These are phyloP conservation scores for Populus euphratica DNA, from an alignment of 345 rosid species.

Conservation along the genomic window DNA sequence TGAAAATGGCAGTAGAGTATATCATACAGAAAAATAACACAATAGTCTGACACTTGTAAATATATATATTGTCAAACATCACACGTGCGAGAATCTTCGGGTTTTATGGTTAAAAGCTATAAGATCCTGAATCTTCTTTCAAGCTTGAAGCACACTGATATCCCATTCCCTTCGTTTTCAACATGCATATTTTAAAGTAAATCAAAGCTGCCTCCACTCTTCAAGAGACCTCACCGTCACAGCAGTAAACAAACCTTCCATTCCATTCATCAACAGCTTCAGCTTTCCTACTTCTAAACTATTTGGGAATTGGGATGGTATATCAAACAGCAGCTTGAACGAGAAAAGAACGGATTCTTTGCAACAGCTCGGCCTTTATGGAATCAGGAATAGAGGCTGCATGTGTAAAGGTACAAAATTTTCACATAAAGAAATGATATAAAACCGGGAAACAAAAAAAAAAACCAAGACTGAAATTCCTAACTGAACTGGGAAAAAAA, in stretches of 20 bases:
- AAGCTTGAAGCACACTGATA: neutral
- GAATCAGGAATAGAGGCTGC: conserved; percentile 72
- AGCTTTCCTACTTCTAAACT: neutral
- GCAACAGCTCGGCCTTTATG: conserved; percentile 66
- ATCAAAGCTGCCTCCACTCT: neutral
- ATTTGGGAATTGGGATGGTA: neutral
- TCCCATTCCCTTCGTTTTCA: neutral
- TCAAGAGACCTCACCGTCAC: neutral
- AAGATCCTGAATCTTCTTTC: neutral
- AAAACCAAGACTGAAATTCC: neutral
- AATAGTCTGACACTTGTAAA: neutral
- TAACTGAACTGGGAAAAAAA: neutral
- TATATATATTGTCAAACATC: neutral
- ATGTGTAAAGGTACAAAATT: conserved; percentile 6
- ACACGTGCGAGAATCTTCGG: neutral
- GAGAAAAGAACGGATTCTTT: conserved; percentile 54
- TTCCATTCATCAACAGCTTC: neutral
- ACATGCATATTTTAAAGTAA: neutral
- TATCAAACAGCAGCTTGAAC: conserved; percentile 38
- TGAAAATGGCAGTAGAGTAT: neutral
- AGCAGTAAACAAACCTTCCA: conserved; percentile 3
- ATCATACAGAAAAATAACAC: neutral
- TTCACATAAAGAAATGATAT: neutral
- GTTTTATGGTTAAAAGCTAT: neutral
- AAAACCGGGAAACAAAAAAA: neutral